Base-by-base conservation (phyloP, 164 flowering plant species). In the Euptelea pleiosperma region DNA sequence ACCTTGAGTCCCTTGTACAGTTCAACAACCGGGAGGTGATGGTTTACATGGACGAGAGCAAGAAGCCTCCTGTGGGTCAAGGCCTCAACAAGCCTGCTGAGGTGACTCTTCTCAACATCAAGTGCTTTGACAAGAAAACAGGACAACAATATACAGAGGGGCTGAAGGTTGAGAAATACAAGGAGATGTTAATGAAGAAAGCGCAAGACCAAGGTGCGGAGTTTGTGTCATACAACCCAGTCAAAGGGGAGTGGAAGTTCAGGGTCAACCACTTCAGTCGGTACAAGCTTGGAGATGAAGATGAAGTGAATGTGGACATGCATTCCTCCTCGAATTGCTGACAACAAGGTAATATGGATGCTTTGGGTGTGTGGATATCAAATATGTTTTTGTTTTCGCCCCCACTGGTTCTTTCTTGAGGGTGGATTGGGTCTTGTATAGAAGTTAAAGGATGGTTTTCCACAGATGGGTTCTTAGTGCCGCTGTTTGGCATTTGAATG, bases 61-160 rank as follows among this genome's bases (percentile, higher is more conserved):
- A 90, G 79, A 93, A 90, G 64, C 97, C 99, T 14, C 91, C 96
- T 0, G 84, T 87, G 15, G 99, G 99, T 43, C 94, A 90, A 69
- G 99, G 97, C 41, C 87, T 93, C 3, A 93, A 93, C 66, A 93
- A 93, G 64, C 82, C 94, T 18, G 97, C 97, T n/a, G 97, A 80
- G 70, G 95, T 90, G 15, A 93, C 93, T 1, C 86, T 93, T 15
- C 88, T 93, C 18, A 88, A 93, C 62, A 79, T 93, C 51, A 88
- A 79, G 63, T 88, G 95, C 63, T 69, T 81, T 25, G 89, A 90
- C 72, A 90, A 83, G 67, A 86, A 88, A 70, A 83, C 91, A n/a
- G 93, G 96, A n/a, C 61, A 48, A n/a, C 89, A 82, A 55, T 79
- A 60, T 36, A 77, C 75, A 5, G 86, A 88, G 35, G 96, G 91